Conservation (phyloP, 2,329 filamentous ascomycete genomes). For the Colletotrichum shisoi region DNA sequence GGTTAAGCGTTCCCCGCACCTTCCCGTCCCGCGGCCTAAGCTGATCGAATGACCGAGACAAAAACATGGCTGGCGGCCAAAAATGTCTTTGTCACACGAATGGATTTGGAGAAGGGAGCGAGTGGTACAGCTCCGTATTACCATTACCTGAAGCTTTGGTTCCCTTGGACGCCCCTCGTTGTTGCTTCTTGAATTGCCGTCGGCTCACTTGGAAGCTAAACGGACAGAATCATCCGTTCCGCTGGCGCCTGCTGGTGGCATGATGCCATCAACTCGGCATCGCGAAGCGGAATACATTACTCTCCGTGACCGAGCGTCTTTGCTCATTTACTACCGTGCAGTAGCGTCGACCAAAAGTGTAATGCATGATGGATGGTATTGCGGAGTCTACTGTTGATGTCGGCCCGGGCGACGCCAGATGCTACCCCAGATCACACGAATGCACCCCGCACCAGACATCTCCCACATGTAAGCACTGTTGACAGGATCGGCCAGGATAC, state of each 20-base stretch:
- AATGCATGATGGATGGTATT: conserved; percentile 26
- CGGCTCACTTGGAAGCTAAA: background rate
- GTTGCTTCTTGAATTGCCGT: background rate
- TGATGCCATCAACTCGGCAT: conserved; percentile 13
- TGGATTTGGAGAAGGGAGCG: background rate
- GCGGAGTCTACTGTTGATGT: conserved; percentile 40
- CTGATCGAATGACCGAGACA: conserved; percentile 35
- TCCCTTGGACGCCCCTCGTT: background rate
- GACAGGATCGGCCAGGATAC: conserved; percentile 24
- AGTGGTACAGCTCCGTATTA: background rate
- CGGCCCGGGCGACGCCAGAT: conserved; percentile 34
- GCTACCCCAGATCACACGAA: conserved; percentile 38
- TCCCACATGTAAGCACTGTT: conserved; percentile 22
- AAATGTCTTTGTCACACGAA: background rate
- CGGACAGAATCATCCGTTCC: background rate
- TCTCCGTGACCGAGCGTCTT: conserved; percentile 6
- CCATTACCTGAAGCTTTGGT: background rate
- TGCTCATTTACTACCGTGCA: conserved; percentile 19
- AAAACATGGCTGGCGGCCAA: conserved; percentile 11
- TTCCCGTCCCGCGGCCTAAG: conserved; percentile 22
- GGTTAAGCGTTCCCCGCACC: conserved; percentile 33
- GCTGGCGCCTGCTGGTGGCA: background rate
- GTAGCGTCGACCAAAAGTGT: conserved; percentile 22
- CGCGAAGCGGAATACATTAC: conserved; percentile 12
- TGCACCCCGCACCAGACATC: conserved; percentile 35